Evolutionary conservation across 2,329 filamentous ascomycete genomes (phyloP), one percentile per base, ranked within the genome.

Genomic region (Teratosphaeria viscida): DNA sequence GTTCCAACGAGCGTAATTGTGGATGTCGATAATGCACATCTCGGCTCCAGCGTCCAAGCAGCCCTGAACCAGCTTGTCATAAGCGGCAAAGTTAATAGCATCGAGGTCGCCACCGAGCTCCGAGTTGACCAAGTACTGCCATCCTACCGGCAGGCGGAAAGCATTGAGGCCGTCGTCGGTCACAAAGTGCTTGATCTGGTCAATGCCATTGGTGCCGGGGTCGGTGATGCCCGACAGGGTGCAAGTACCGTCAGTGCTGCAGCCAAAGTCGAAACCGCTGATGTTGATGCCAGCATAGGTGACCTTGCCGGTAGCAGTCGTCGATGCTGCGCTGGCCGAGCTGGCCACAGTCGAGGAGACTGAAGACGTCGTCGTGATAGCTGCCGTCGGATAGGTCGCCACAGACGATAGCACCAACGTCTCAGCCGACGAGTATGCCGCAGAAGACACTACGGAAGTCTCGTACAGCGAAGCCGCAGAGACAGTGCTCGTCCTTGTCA

Each of bases 171-270:
- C 74, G 55, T 80, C 76, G 53, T 81, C 76, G 14, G 75, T 83
- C 81, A 62, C 61, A 63, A 84, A 85, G 65, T 85, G 82, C 58
- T 79, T 72, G 76, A 84, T 83, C 65, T 83, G 81, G 49, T n/a
- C 52, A 55, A 68, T 67, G 32, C 69, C 70, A 16, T 57, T 63
- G 10, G 60, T 57, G 14, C 68, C 68, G 1, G 77, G 75, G 7
- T 75, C 68, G 5, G 65, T 61, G 26, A 67, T 65, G 19, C 68
- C 64, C 1, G 64, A 67, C 10, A 72, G 57, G 23, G 68, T 68
- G 66, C 76, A 77, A 32, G 65, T 73, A 19, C 77, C 77, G 63
- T 74, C 70, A 4, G 74, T 79, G 12, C 63, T 61, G 58, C 67
- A 69, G 54, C 70, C 70, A 54, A 73, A 73, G 58, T 73, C 71